Percentiles rank a stretch among this genome's conserved stretches.
Evolutionary conservation across 805 yeast species (phyloP).

Genomic region (Hagleromyces aurorensis): DNA sequence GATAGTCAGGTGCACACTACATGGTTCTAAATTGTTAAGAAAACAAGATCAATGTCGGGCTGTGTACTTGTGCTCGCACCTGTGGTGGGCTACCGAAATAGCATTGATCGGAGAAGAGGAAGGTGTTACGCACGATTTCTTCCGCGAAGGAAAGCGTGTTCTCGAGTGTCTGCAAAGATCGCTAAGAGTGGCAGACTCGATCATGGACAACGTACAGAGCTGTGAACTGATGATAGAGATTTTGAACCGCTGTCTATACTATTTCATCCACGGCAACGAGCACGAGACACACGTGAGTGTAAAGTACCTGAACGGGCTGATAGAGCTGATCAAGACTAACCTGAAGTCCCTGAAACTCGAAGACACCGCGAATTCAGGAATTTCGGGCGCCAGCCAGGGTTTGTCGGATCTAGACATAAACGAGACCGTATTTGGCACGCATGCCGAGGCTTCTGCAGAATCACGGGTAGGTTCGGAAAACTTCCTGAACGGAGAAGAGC

Average conservation of each 20-base stretch:
- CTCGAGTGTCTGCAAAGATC: constrained; percentile 87
- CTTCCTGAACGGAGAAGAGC: constrained; percentile 23
- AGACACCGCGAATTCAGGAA: constrained; percentile 17
- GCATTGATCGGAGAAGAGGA: constrained; percentile 40
- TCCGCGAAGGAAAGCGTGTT: constrained; percentile 60
- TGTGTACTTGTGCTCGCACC: constrained; percentile 73
- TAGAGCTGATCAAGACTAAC: constrained; percentile 70
- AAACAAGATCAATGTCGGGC: constrained; percentile 94
- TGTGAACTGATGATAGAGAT: constrained; percentile 84
- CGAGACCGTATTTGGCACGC: too few relatives aligned
- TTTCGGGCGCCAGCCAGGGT: constrained; percentile 4
- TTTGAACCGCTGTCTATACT: constrained; percentile 76
- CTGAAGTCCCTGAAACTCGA: constrained; percentile 33
- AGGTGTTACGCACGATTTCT: constrained; percentile 34
- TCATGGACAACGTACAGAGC: constrained; percentile 63
- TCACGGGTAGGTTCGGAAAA: too few relatives aligned
- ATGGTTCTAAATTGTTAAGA: constrained; percentile 80
- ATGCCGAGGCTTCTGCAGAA: too few relatives aligned
- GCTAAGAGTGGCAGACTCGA: constrained; percentile 85
- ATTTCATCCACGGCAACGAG: constrained; percentile 43
- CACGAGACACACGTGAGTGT: constrained; percentile 43
- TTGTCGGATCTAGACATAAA: constrained; percentile 11
- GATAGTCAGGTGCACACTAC: constrained; percentile 77
- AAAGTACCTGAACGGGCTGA: constrained; percentile 75
- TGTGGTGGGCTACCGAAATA: constrained; percentile 86